These are phyloP conservation scores for Prunus campanulata DNA, from an alignment of 306 rosid species.

Conservation along the genomic window DNA sequence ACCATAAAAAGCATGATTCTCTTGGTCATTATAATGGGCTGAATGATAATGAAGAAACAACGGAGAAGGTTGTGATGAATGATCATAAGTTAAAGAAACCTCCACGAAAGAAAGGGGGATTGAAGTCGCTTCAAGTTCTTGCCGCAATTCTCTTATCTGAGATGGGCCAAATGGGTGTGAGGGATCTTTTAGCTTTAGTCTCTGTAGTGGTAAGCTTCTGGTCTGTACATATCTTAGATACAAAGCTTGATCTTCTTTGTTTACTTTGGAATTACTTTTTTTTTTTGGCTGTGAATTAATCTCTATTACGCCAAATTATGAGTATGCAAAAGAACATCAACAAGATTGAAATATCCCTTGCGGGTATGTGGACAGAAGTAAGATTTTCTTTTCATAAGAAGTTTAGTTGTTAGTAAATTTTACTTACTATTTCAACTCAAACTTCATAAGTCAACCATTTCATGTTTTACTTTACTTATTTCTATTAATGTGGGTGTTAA, in stretches of 20 bases:
- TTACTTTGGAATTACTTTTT: neutral
- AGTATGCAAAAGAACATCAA: neutral
- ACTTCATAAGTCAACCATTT: neutral
- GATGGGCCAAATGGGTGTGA: conserved; percentile 74
- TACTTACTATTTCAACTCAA: neutral
- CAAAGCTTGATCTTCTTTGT: neutral
- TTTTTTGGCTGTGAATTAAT: neutral
- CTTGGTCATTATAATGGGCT: conserved; percentile 54
- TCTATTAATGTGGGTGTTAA: neutral
- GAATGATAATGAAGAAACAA: conserved; percentile 31
- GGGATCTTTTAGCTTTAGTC: conserved; percentile 62
- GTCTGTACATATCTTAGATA: neutral
- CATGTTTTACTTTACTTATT: neutral
- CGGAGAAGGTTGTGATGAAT: conserved; percentile 24
- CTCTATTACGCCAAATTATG: neutral
- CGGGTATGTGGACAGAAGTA: neutral
- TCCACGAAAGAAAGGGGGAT: conserved; percentile 52
- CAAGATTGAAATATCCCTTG: neutral
- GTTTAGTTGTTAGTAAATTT: neutral
- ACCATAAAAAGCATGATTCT: conserved; percentile 37
- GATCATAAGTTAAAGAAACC: conserved; percentile 31
- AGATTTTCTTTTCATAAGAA: neutral
- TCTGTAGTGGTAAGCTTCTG: conserved; percentile 66
- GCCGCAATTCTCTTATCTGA: conserved; percentile 68
- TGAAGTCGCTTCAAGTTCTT: conserved; percentile 75